These are phyloP conservation scores for Verticillium longisporum DNA, from an alignment of 2,329 filamentous ascomycete genomes.

Conservation along the genomic window DNA sequence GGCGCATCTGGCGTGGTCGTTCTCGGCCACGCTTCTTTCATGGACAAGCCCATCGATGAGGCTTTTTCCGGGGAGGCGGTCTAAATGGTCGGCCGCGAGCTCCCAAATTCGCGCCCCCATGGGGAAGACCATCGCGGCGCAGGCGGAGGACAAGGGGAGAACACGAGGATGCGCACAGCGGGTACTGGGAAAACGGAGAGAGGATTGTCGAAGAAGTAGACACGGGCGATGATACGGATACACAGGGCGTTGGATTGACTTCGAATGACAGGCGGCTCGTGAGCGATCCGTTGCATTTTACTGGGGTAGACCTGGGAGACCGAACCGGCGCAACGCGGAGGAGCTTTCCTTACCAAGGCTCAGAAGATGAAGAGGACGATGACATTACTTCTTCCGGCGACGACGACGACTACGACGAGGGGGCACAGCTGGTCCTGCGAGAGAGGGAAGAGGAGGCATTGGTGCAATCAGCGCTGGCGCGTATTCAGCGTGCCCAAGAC, in stretches of 20 bases:
- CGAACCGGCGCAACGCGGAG: constrained; percentile 28
- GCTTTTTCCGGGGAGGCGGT: constrained; percentile 99
- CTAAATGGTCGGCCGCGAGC: constrained; percentile 99
- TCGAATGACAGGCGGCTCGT: constrained; percentile 41
- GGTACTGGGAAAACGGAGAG: constrained; percentile 34
- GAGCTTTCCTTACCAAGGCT: constrained; percentile 25
- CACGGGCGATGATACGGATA: constrained; percentile 49
- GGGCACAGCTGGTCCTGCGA: constrained; percentile 48
- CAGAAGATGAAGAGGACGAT: constrained; percentile 36
- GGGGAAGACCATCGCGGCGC: constrained; percentile 99
- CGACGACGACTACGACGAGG: constrained; percentile 36
- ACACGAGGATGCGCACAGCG: constrained; percentile 31
- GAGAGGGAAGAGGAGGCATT: constrained; percentile 64
- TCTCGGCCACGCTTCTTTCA: constrained; percentile 85
- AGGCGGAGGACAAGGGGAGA: constrained; percentile 57
- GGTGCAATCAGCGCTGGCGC: constrained; percentile 70
- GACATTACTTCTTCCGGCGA: constrained; percentile 28
- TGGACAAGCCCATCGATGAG: constrained; percentile 99
- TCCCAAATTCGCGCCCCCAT: constrained; percentile 88
- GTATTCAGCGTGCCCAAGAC: constrained; percentile 71
- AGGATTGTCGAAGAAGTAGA: constrained; percentile 61
- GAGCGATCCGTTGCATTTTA: constrained; percentile 56
- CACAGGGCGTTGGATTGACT: constrained; percentile 46
- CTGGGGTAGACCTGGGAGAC: constrained; percentile 50
- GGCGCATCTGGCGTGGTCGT: constrained; percentile 92